Evolutionary conservation across 2,329 filamentous ascomycete species (phyloP).

Genomic region (Ceratocystis smalleyi): DNA sequence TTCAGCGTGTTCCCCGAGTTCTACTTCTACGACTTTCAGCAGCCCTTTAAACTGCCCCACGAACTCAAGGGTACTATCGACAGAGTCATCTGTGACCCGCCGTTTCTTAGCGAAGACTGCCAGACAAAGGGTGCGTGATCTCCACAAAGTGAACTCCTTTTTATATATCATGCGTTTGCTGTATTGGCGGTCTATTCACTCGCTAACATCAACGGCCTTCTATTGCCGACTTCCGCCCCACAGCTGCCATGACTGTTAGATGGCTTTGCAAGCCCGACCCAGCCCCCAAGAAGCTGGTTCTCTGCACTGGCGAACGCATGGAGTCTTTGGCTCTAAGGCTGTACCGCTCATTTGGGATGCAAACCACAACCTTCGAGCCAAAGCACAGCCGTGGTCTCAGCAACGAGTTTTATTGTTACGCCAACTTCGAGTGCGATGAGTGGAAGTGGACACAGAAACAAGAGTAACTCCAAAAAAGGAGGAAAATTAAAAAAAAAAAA

Average conservation of each 20-base stretch:
- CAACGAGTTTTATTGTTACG: conserved; percentile 69
- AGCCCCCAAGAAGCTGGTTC: conserved; percentile 34
- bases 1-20: conserved; percentile 64
- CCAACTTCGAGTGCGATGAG: conserved; percentile 52
- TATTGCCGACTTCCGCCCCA: not conserved
- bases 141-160: not conserved
- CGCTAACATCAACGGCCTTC: not conserved
- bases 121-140: conserved; percentile 51
- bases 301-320: conserved; percentile 70
- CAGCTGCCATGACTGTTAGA: conserved; percentile 58
- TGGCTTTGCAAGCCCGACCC: conserved; percentile 44
- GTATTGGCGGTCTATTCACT: not conserved
- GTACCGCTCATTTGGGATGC: conserved; percentile 48
- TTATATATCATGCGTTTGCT: not conserved
- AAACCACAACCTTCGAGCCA: conserved; percentile 52
- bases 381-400: conserved; percentile 56
- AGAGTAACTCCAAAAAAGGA: conserved; percentile 4
- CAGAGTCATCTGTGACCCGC: conserved; percentile 60
- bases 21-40: conserved; percentile 56
- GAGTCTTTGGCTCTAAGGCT: conserved; percentile 45
- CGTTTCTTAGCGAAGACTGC: conserved; percentile 65
- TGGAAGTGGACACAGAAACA: conserved; percentile 30
- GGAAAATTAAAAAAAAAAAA: conserved; percentile 10
- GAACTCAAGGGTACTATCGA: conserved; percentile 49
- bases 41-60: conserved; percentile 50